Evolutionary conservation across 148 eudicot genomes (phyloP).

Genomic region (Hydrangea macrophylla): DNA sequence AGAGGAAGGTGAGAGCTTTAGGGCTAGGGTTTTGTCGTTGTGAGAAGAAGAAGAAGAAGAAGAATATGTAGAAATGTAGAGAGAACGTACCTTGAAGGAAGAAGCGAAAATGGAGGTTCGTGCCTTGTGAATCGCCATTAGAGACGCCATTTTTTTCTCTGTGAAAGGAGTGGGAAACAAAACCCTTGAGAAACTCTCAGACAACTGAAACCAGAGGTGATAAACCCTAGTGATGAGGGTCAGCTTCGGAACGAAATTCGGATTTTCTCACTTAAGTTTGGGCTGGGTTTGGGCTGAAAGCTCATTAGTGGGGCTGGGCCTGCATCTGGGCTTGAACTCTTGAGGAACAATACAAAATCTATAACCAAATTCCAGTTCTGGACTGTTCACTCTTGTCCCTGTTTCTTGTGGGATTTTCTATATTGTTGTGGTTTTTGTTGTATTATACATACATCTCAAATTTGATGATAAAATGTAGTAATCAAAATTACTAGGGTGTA

Average conservation of each 20-base stretch:
- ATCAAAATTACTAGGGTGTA: no score
- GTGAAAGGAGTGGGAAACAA: not conserved
- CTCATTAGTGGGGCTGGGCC: no score
- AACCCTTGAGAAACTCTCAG: not conserved
- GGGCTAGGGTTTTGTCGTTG: slow-evolving; percentile 11
- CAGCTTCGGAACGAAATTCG: no score
- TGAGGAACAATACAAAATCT: no score
- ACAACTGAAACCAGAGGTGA: no score
- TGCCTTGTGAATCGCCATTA: slow-evolving; percentile 42
- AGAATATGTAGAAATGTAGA: not conserved
- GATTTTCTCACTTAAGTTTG: no score
- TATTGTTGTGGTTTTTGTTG: not conserved
- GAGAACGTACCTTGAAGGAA: slow-evolving; percentile 31
- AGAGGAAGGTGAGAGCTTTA: slow-evolving; percentile 19
- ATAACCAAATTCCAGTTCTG: no score
- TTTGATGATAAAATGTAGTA: no score
- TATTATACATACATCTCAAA: not conserved
- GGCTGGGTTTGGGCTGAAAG: no score
- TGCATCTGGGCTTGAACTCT: no score
- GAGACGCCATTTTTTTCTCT: slow-evolving; percentile 48
- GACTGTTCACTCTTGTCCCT: not conserved
- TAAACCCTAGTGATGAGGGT: not conserved
- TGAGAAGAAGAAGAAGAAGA: slow-evolving; percentile 1
- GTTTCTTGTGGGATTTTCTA: not conserved
- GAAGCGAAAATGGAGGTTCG: slow-evolving; percentile 27